Base-by-base conservation (phyloP, 1,284 basidiomycete genomes). In the Meira miltonrushii region DNA sequence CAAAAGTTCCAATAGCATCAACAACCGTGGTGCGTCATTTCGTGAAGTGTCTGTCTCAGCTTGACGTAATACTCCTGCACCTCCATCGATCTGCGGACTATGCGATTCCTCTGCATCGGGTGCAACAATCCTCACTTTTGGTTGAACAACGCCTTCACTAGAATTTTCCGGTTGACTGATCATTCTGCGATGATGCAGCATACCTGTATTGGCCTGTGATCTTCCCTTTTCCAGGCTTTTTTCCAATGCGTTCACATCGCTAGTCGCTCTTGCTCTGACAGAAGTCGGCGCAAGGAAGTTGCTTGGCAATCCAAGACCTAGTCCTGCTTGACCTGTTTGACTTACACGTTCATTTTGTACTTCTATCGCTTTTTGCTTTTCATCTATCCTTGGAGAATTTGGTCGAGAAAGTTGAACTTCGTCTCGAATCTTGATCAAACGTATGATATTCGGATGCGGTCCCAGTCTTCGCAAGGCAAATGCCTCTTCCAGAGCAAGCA, bases 391-490 rank as follows among this genome's bases (percentile, higher is more conserved):
- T 53, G 50, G 37, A 33, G 50, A 21, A 8, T 17, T 33, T 44
- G 55, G 23, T 33, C 41, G 13, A 13, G 55, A 13, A 19, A 56
- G 33, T 25, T 17, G 41, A 25, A 77, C 68, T 53, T 77, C 74
- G 49, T 77, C 75, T 7, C 70, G 50, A 21, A 77, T 69, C 48
- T 68, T 67, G 39, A 77, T 67, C 17, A 77, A 62, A 19, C 60
- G 55, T 38, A 77, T 71, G 15, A 77, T 65, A 54, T 71, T 64
- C 7, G 72, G 71, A 62, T 77, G 74, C 8, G 53, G 43, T 1
- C 75, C 75, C 6, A 77, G 60, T 21, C 71, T 60, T 19, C 75
- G 62, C 17, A 77, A 60, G 2, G 74, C 74, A 59, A 75, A 77
- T 1, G 67, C 75, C 59, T 77, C 75, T 41, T 76, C 74, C 2